These are phyloP conservation scores for Trametes maxima DNA, from an alignment of 768 basidiomycete genomes.

Conservation along the genomic window DNA sequence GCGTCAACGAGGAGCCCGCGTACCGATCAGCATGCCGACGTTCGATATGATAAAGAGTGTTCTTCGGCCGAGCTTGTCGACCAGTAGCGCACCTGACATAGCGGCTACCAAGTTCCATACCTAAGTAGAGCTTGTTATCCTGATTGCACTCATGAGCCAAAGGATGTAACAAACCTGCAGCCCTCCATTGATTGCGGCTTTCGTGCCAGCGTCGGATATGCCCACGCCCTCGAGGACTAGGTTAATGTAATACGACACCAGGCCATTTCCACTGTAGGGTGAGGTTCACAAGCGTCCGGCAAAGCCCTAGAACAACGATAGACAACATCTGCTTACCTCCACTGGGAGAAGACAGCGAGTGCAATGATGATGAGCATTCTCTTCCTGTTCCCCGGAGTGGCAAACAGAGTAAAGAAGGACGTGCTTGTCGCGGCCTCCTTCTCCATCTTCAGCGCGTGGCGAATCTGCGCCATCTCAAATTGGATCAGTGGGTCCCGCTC, in stretches of 20 bases:
- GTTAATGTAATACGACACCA: constrained; percentile 76
- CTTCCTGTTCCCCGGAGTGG: constrained; percentile 49
- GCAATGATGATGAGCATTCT: constrained; percentile 57
- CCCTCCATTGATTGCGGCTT: constrained; percentile 62
- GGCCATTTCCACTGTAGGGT: constrained; percentile 57
- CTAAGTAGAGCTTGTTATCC: constrained; percentile 29
- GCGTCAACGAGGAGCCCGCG: constrained; percentile 16
- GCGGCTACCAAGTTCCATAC: constrained; percentile 67
- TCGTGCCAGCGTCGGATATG: constrained; percentile 52
- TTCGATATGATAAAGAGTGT: constrained; percentile 69
- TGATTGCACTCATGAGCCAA: not conserved
- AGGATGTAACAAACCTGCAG: constrained; percentile 46
- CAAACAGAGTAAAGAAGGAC: constrained; percentile 48
- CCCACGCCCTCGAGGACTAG: constrained; percentile 67
- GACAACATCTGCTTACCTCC: constrained; percentile 30
- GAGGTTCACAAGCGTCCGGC: not conserved
- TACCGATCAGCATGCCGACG: constrained; percentile 58
- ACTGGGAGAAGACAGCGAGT: constrained; percentile 57
- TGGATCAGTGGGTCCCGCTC: constrained; percentile 58
- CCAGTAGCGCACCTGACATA: constrained; percentile 58
- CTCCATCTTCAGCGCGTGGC: constrained; percentile 66
- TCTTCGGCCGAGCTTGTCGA: constrained; percentile 70
- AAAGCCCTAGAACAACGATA: not conserved
- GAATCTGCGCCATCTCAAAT: constrained; percentile 64
- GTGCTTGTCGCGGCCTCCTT: constrained; percentile 51